Conservation (phyloP, 108 stramenopile genomes). For the Fragilariopsis cylindrus region DNA sequence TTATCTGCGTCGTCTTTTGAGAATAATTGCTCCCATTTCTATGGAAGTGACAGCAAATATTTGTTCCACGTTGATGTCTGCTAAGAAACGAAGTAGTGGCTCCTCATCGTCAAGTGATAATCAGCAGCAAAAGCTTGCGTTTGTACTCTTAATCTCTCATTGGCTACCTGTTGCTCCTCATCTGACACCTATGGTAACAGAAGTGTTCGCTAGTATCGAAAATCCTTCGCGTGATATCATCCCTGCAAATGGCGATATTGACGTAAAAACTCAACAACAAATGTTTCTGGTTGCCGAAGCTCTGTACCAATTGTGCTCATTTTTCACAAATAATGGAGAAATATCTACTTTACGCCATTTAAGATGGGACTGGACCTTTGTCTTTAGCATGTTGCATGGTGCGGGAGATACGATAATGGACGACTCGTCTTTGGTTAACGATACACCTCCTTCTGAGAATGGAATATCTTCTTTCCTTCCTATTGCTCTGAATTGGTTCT, state of each 20-base stretch:
- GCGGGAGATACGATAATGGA: constrained; percentile 19
- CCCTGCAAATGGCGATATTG: neutral
- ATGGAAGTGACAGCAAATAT: constrained; percentile 70
- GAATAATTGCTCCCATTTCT: constrained; percentile 69
- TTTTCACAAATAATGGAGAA: constrained; percentile 33
- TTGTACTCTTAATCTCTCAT: constrained; percentile 57
- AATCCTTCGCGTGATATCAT: constrained; percentile 21
- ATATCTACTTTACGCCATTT: constrained; percentile 39
- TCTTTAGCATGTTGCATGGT: constrained; percentile 48
- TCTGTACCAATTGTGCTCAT: constrained; percentile 32
- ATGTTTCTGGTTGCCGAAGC: constrained; percentile 40
- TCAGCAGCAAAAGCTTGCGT: constrained; percentile 6
- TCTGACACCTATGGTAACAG: constrained; percentile 62
- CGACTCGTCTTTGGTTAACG: neutral
- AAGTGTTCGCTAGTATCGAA: constrained; percentile 44
- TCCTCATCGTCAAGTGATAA: neutral
- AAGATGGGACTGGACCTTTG: constrained; percentile 78
- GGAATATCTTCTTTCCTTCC: constrained; percentile 10
- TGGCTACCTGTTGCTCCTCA: constrained; percentile 87
- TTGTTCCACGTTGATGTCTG: constrained; percentile 23
- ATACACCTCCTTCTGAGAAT: neutral
- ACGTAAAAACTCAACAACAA: neutral
- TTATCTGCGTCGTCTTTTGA: constrained; percentile 65
- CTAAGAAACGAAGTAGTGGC: neutral
- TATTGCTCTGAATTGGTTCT: constrained; percentile 56